Evolutionary conservation across 2,329 filamentous ascomycete genomes (phyloP).

Genomic region (Penicillium fuscoglaucum): DNA sequence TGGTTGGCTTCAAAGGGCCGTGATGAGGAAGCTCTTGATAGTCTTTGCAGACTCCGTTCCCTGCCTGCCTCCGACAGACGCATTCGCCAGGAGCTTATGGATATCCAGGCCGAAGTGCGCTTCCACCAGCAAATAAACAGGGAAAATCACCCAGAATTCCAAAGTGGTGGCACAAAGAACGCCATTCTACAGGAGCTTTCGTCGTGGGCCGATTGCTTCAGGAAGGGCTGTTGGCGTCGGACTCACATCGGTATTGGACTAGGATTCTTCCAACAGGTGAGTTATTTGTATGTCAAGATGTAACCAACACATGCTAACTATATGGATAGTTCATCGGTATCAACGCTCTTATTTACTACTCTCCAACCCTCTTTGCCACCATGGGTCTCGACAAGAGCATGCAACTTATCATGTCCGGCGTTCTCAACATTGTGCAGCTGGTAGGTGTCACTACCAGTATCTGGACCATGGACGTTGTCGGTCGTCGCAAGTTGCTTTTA

Average conservation of each 20-base stretch:
- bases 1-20: constrained; percentile 53
- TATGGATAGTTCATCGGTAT: constrained; percentile 48
- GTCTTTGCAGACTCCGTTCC: constrained; percentile 52
- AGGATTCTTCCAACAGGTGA: constrained; percentile 59
- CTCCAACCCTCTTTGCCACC: constrained; percentile 58
- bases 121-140: constrained; percentile 51
- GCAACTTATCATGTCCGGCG: constrained; percentile 56
- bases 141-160: constrained; percentile 42
- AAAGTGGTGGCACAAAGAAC: constrained; percentile 34
- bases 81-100: constrained; percentile 53
- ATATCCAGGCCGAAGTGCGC: constrained; percentile 55
- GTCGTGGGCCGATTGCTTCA: constrained; percentile 54
- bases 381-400: constrained; percentile 48
- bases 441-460: constrained; percentile 50
- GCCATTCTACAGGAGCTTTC: constrained; percentile 51
- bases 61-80: constrained; percentile 52
- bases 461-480: constrained; percentile 52
- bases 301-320: constrained; percentile 9
- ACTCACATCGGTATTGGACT: constrained; percentile 54
- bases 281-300: neutral
- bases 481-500: constrained; percentile 50
- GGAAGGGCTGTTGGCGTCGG: constrained; percentile 50
- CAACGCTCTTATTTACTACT: constrained; percentile 61
- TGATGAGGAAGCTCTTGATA: constrained; percentile 51
- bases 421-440: constrained; percentile 54